Base-by-base conservation (phyloP, 106 monocot genomes). In the Gastrodia elata region DNA sequence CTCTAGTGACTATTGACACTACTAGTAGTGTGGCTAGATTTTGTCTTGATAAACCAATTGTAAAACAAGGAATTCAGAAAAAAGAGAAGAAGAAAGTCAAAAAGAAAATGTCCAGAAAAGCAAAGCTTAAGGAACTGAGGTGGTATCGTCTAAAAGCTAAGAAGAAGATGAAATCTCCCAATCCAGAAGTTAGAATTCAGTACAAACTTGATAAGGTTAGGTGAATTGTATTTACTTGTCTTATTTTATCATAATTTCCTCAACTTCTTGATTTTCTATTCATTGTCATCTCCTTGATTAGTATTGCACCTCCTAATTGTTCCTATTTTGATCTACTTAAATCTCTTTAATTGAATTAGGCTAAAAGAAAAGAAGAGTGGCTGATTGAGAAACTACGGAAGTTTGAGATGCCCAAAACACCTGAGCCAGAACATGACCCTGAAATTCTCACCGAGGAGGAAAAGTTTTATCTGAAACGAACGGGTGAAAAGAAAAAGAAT, bases 321-420 rank as follows among this genome's bases (percentile, higher is more conserved):
- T 67, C 36, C 35, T 35, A 67, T 67, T 4, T 28, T 26, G 61
- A 61, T 32, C 0, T 7, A 67, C 37, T 67, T 67, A 35, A 20
- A 67, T 69, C 41, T 28, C 24, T 68, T n/a, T 27, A 48, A 20
- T 1, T 49, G 16, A 8, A 80, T 71, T 80, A 93, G 93, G 90
- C 93, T 77, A 94, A 90, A 82, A 82, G 94, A 67, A 94, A 94
- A 84, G 94, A 94, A 81, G 94, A 90, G 57, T 94, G 94, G 94
- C 72, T 94, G 73, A 86, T 94, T 71, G 84, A 86, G 69, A 94
- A 94, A 65, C 82, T 94, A 40, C 82, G 88, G 65, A 94, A 94
- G 71, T 84, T 79, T 69, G 90, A 90, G 64, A 73, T 81, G 15
- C 90, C 86, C 34, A 90, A 82, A 77, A 64, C 74, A 38, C 80